These are phyloP conservation scores for Dothiorella sarmentorum DNA, from an alignment of 2,329 filamentous ascomycete genomes.

Conservation along the genomic window DNA sequence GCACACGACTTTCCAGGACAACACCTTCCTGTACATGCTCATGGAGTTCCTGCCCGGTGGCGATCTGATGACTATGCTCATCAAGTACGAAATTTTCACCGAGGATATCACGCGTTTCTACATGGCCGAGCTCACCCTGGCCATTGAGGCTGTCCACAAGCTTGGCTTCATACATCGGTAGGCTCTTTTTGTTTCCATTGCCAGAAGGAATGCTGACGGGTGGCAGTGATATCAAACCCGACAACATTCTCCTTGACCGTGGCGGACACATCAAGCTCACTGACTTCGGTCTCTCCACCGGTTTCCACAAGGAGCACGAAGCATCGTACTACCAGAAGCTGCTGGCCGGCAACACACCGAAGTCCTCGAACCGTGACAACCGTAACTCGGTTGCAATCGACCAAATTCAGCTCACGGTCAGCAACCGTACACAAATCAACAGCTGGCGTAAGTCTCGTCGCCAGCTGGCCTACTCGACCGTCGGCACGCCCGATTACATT, in stretches of 20 bases:
- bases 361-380: slow-evolving; percentile 56
- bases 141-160: slow-evolving; percentile 98
- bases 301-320: slow-evolving; percentile 96
- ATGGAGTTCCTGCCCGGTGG: slow-evolving; percentile 99
- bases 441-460: slow-evolving; percentile 96
- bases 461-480: slow-evolving; percentile 95
- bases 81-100: slow-evolving; percentile 99
- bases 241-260: slow-evolving; percentile 94
- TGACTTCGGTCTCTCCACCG: slow-evolving; percentile 95
- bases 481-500: slow-evolving; percentile 97
- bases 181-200: slow-evolving; percentile 30
- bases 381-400: slow-evolving; percentile 93
- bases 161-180: slow-evolving; percentile 98
- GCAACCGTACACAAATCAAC: slow-evolving; percentile 96
- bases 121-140: slow-evolving; percentile 95
- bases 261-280: slow-evolving; percentile 97
- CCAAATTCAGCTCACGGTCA: slow-evolving; percentile 96
- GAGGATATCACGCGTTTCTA: slow-evolving; percentile 99
- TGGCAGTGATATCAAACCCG: slow-evolving; percentile 91
- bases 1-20: slow-evolving; percentile 96
- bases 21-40: slow-evolving; percentile 94
- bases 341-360: slow-evolving; percentile 61
- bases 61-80: slow-evolving; percentile 99
- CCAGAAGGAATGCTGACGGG: slow-evolving; percentile 26
- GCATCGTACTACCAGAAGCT: slow-evolving; percentile 98